Percentiles rank a stretch among this genome's conserved stretches.
Conservation (phyloP, 2,329 filamentous ascomycete genomes). For the Mariannaea elegans region DNA sequence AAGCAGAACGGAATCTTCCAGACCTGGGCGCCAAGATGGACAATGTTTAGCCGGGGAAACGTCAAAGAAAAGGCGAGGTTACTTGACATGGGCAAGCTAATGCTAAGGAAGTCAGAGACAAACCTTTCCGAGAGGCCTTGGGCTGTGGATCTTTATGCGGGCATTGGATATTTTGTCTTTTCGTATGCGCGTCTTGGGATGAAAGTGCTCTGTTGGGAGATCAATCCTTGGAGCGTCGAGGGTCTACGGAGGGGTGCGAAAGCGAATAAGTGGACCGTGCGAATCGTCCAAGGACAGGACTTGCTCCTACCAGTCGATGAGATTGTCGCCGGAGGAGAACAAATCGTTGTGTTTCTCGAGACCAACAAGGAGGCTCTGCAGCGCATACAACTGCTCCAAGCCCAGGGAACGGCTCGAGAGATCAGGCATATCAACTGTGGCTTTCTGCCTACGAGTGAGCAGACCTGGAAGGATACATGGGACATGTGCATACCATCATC, state of each 20-base stretch:
- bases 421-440: slow-evolving; percentile 72
- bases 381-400: slow-evolving; percentile 50
- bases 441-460: slow-evolving; percentile 65
- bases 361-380: slow-evolving; percentile 66
- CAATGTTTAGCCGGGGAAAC: slow-evolving; percentile 95
- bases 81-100: slow-evolving; percentile 56
- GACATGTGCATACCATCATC: slow-evolving; percentile 48
- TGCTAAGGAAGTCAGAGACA: background rate
- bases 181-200: slow-evolving; percentile 79
- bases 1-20: slow-evolving; percentile 84
- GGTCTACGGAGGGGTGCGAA: slow-evolving; percentile 79
- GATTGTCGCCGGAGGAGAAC: slow-evolving; percentile 54
- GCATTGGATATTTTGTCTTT: slow-evolving; percentile 94
- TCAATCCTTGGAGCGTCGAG: slow-evolving; percentile 90
- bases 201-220: slow-evolving; percentile 84
- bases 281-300: slow-evolving; percentile 57
- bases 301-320: slow-evolving; percentile 49
- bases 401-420: slow-evolving; percentile 45
- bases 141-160: slow-evolving; percentile 86
- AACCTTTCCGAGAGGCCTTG: slow-evolving; percentile 45
- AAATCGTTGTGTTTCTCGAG: slow-evolving; percentile 74
- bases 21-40: slow-evolving; percentile 87
- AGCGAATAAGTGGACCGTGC: slow-evolving; percentile 72
- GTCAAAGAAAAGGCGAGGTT: slow-evolving; percentile 87
- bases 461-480: slow-evolving; percentile 62